Base-by-base conservation (phyloP, 148 eudicot species). In the Vaccinium myrtillus region DNA sequence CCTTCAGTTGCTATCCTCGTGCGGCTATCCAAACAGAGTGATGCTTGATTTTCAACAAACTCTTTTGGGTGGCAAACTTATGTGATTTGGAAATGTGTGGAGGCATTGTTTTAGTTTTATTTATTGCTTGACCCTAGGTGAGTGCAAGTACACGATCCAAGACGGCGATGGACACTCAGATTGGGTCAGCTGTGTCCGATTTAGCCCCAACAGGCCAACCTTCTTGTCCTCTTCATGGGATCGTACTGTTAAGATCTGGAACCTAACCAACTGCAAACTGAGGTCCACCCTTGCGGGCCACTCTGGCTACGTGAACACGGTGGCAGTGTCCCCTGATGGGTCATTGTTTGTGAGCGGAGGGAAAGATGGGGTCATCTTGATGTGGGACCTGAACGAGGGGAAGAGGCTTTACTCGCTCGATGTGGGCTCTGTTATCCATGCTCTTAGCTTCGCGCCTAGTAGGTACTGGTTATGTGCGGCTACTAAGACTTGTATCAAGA, bases 391-490 rank as follows among this genome's bases (percentile, higher is more conserved):
- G 90, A 91, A 94, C 0, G 98, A 94, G 91, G 98, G 98, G 13
- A 95, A 95, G 90, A 90, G 78, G 88, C 89, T 95, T 13, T 94
- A 94, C 84, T 90, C 92, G 8, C 87, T 95, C 18, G 98, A 95
- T 70, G 93, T 93, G 18, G 89, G 91, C 15, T 81, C 93, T 0
- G 92, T 94, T 36, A 91, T 95, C 80, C 94, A 94, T 82, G 70
- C 98, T 25, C 89, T 95, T 8, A 94, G 98, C 91, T 94, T 95
- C 73, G 94, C 96, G 79, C 98, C 98, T 0, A 94, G 94, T 67
- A 93, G 96, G 90, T 95, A 95, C 87, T 95, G 98, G 98, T 93
- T 95, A 8, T 95, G 98, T 84, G 98, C 98, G 55, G 98, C 98
- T 32, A 94, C 98, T 2, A 98, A 94, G 89, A 58, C 86, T 0